A percentile compares a stretch with the other conserved stretches of the same genome.
Evolutionary conservation across 23 red algal species (phyloP).

Genomic region (Pyropia haitanensis): DNA sequence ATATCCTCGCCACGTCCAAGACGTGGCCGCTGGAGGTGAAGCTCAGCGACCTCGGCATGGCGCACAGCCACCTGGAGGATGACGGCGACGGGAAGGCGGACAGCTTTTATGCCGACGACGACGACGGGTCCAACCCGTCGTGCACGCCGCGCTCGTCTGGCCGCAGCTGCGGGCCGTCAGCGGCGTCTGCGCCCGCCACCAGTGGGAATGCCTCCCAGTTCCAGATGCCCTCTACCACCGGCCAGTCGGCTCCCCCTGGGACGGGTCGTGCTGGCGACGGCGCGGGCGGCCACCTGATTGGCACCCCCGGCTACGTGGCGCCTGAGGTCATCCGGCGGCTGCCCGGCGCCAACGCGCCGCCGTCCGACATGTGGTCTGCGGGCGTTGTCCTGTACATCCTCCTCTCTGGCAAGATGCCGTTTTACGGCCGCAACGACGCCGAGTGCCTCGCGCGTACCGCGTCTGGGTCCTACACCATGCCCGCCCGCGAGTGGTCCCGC

Average conservation of each 20-base stretch:
- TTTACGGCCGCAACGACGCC: conserved; percentile 37
- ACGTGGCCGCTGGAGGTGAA: conserved; percentile 86
- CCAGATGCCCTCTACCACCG: no score
- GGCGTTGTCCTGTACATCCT: conserved; percentile 64
- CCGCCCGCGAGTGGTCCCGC: conserved; percentile 34
- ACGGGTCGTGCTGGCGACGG: no score
- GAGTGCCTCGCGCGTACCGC: conserved; percentile 39
- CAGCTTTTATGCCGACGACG: no score
- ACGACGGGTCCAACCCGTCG: no score
- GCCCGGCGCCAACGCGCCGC: conserved; percentile 21
- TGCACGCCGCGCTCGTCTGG: no score
- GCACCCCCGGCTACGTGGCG: conserved; percentile 92
- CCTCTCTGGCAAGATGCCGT: conserved; percentile 53
- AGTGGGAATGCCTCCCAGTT: no score
- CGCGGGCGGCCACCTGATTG: conserved; percentile 35
- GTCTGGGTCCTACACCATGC: conserved; percentile 19
- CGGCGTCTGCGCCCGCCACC: no score
- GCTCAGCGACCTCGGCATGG: conserved; percentile 88
- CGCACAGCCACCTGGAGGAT: conserved; percentile 61
- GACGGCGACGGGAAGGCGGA: conserved; percentile 12
- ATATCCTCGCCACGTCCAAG: conserved; percentile 57
- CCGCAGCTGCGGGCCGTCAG: no score
- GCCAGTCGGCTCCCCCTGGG: no score
- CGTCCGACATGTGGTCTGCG: conserved; percentile 50
- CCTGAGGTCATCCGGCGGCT: conserved; percentile 73